Evolutionary conservation across 176 grass and related monocot genomes (phyloP), one percentile per base, ranked within the genome.

Genomic region (Eragrostis nindensis): DNA sequence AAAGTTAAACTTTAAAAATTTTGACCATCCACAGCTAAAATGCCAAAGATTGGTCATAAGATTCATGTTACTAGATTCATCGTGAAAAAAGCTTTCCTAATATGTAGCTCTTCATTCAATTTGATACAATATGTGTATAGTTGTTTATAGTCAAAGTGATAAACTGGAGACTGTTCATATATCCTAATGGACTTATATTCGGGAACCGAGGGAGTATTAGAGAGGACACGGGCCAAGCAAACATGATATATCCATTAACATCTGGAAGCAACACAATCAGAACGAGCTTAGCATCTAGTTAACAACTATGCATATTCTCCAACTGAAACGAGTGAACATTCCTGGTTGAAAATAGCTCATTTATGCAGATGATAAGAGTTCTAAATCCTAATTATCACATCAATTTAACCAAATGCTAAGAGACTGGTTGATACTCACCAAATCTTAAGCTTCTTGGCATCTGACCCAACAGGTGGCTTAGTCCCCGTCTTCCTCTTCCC

Each of bases 391-490:
- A 36, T 36, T 36, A 36, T 36, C 32, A 36, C 32, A 36, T 1
- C 32, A 36, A 36, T 36, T 36, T 36, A 36, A 52, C 5, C 8
- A 43, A 19, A 62, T 26, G 30, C 30, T 47, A 22, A 54, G 26
- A 68, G 18, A 45, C 53, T 40, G 29, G 1, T 2, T n/a, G 60
- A 21, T 62, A 70, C 92, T 88, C 50, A 99, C 96, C 92, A 99
- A 50, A 95, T 91, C 81, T 99, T 95, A 67, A 93, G 69, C 73
- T 88, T 92, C 84, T 99, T 99, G 17, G 86, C 62, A 52, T 92
- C 94, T 78, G 77, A 53, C 2, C 86, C 83, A 55, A 62, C 27
- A 5, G 67, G 83, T 8, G 84, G 80, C 61, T 74, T 86, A 17
- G 86, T 57, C 11, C 71, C 75, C 14, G 82, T 48, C 82, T 99